phyloP scores from a whole-genome alignment of 1,139 yeast species.

The Yamadazyma atmosphaerica region DNA sequence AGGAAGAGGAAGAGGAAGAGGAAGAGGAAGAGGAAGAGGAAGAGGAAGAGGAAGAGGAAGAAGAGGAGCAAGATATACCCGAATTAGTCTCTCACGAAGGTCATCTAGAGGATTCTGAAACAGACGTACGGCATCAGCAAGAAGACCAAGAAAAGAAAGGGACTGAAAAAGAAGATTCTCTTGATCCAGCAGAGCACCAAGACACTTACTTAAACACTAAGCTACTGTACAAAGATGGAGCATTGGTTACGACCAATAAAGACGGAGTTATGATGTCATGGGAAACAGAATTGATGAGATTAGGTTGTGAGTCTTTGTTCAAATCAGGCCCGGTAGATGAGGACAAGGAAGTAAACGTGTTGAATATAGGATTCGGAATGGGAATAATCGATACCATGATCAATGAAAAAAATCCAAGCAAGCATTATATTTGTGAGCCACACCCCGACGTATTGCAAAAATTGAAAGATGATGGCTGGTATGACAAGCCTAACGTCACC shows the following conservation, averaged over 20 bases:
- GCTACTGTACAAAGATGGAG: constrained; percentile 68
- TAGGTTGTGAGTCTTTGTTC: constrained; percentile 73
- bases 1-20: constrained; percentile 23
- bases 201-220: constrained; percentile 63
- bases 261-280: constrained; percentile 99
- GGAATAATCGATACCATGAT: constrained; percentile 88
- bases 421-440: constrained; percentile 90
- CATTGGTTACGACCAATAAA: constrained; percentile 68
- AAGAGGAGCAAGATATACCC: constrained; percentile 18
- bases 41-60: constrained; percentile 25
- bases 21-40: constrained; percentile 21
- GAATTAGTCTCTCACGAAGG: constrained; percentile 14
- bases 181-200: constrained; percentile 60
- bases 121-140: background rate
- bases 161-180: constrained; percentile 10
- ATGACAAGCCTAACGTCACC: constrained; percentile 67
- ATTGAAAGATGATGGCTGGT: constrained; percentile 81
- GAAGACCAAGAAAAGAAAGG: background rate
- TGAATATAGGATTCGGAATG: constrained; percentile 95
- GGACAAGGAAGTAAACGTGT: constrained; percentile 42
- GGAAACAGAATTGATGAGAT: constrained; percentile 82
- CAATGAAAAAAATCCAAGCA: constrained; percentile 56
- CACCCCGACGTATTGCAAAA: constrained; percentile 86
- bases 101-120: constrained; percentile 17
- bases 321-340: constrained; percentile 25